These are phyloP conservation scores for Canariomyces notabilis DNA, from an alignment of 2,329 filamentous ascomycete species.

Conservation along the genomic window DNA sequence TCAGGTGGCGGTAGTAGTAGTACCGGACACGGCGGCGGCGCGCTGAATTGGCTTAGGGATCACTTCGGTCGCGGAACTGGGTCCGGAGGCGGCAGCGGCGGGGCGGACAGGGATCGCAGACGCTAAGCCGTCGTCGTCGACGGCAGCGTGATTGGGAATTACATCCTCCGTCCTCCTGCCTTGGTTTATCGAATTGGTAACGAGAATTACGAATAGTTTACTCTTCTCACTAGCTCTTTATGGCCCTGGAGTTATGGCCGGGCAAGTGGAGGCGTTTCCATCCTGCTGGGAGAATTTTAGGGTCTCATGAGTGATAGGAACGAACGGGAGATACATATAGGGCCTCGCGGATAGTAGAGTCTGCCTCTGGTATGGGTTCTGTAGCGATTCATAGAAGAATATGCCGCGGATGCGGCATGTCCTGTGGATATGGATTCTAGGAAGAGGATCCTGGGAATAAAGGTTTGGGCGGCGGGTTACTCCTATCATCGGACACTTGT, in stretches of 20 bases:
- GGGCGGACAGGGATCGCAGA: not conserved
- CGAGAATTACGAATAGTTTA: not conserved
- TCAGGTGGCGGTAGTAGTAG: not conserved
- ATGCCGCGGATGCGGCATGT: no score
- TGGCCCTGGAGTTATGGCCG: not conserved
- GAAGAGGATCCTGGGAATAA: no score
- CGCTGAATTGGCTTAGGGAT: constrained; percentile 26
- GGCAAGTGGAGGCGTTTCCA: not conserved
- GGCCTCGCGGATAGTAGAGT: not conserved
- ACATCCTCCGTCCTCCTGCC: no score
- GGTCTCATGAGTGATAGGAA: not conserved
- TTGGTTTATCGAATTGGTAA: not conserved
- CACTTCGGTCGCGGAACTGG: constrained; percentile 15
- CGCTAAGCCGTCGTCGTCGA: not conserved
- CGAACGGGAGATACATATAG: not conserved
- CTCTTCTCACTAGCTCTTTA: no score
- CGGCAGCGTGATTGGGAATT: no score
- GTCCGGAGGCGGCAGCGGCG: not conserved
- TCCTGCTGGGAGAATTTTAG: not conserved
- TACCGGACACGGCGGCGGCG: constrained; percentile 5
- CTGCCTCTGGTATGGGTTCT: not conserved
- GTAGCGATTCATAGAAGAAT: not conserved
- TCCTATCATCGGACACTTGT: no score
- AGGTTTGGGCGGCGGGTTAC: no score
- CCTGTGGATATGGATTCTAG: not conserved